A percentile compares a stretch with the other conserved stretches of the same genome.
These are phyloP conservation scores for Houttuynia cordata DNA, from an alignment of 164 flowering plant genomes.

Conservation along the genomic window DNA sequence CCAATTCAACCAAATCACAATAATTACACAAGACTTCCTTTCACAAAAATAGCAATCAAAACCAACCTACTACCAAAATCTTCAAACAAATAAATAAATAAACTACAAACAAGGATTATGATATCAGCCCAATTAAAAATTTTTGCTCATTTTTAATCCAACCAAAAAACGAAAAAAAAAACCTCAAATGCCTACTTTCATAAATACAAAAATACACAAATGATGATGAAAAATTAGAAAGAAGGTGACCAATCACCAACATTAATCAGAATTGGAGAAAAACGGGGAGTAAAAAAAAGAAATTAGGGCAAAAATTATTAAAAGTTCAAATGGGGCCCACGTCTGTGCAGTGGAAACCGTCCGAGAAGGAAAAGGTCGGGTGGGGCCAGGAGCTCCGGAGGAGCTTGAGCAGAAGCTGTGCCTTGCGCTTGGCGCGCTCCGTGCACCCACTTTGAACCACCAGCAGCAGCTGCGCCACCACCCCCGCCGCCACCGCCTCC, in stretches of 20 bases:
- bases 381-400: conserved; percentile 79
- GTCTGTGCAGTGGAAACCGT: conserved; percentile 65
- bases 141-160: neutral
- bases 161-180: neutral
- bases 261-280: too few species aligned
- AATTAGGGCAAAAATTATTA: neutral
- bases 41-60: neutral
- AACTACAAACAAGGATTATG: neutral
- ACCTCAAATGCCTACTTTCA: neutral
- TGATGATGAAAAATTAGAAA: neutral
- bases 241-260: neutral
- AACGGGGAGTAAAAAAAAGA: neutral
- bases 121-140: neutral
- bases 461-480: conserved; percentile 68
- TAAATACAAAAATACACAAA: neutral
- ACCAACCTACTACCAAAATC: neutral
- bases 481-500: conserved; percentile 73
- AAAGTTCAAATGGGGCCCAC: conserved; percentile 51
- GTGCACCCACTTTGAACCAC: conserved; percentile 94
- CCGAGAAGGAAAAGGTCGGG: conserved; percentile 45
- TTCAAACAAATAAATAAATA: neutral
- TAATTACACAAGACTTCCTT: too few species aligned
- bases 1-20: neutral
- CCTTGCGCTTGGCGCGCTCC: conserved; percentile 80
- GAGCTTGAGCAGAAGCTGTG: conserved; percentile 70